phyloP scores from a whole-genome alignment of 2,329 filamentous ascomycete species.

The Curvularia lunata region DNA sequence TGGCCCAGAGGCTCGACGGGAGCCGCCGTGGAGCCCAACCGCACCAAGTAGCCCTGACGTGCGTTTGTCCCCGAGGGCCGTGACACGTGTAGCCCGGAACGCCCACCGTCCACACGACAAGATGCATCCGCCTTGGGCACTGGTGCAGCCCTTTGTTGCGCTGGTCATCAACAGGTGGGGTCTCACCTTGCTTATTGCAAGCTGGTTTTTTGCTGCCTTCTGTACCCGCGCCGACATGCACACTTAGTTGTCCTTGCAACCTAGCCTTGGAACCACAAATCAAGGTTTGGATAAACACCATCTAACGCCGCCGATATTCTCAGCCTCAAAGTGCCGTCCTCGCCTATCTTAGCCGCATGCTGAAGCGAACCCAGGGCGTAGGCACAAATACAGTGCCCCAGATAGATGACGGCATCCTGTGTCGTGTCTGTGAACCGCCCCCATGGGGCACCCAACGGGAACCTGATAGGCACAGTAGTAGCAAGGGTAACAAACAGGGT shows the following conservation, averaged over 20 bases:
- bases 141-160: slow-evolving; percentile 5
- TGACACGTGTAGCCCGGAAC: slow-evolving; percentile 27
- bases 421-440: not conserved
- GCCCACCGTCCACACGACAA: slow-evolving; percentile 5
- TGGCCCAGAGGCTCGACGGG: slow-evolving; percentile 24
- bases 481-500: not conserved
- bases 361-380: not conserved
- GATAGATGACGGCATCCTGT: not conserved
- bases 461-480: not conserved
- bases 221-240: not conserved
- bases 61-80: slow-evolving; percentile 4
- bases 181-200: not conserved
- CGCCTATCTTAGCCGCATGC: slow-evolving; percentile 21
- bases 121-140: slow-evolving; percentile 6
- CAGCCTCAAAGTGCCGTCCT: slow-evolving; percentile 9
- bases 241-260: not conserved
- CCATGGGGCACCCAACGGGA: not conserved
- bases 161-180: slow-evolving; percentile 2
- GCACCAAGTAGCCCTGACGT: slow-evolving; percentile 11
- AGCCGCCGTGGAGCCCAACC: slow-evolving; percentile 30
- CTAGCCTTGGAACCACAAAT: not conserved
- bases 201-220: not conserved
- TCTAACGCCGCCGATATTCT: not conserved
- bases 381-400: not conserved
- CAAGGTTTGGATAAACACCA: not conserved